phyloP scores from a whole-genome alignment of 129 eudicot genomes.

The Lactuca saligna region DNA sequence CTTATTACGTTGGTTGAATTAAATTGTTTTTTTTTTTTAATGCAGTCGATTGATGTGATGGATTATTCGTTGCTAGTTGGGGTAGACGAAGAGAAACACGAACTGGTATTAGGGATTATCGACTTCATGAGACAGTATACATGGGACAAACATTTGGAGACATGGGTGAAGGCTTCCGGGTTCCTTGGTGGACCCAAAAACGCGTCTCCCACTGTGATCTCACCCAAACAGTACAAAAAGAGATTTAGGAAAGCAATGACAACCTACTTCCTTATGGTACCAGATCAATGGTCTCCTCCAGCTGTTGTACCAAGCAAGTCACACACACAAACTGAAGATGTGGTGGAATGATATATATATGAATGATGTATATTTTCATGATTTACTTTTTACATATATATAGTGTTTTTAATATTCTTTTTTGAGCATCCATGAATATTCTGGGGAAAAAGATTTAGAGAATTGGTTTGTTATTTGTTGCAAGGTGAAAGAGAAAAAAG shows the following conservation, averaged over 20 bases:
- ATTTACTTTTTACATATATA: constrained; percentile 3
- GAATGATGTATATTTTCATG: constrained; percentile 20
- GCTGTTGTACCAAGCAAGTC: constrained; percentile 66
- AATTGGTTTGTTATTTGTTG: constrained; percentile 27
- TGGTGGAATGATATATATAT: constrained; percentile 36
- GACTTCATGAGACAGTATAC: constrained; percentile 99
- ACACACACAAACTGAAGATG: constrained; percentile 51
- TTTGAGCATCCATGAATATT: constrained; percentile 17
- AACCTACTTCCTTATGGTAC: constrained; percentile 90
- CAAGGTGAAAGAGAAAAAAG: constrained; percentile 13
- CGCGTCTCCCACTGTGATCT: constrained; percentile 89
- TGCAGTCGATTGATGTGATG: constrained; percentile 96
- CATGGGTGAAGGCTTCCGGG: constrained; percentile 98
- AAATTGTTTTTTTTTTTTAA: background rate
- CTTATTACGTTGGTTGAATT: background rate
- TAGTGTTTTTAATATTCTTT: constrained; percentile 16
- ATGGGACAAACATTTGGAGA: constrained; percentile 98
- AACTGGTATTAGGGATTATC: constrained; percentile 91
- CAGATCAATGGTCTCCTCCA: constrained; percentile 98
- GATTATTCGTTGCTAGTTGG: constrained; percentile 96
- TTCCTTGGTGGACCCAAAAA: constrained; percentile 95
- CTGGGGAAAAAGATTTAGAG: constrained; percentile 8
- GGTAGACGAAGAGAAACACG: constrained; percentile 85
- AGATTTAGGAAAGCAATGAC: constrained; percentile 99
- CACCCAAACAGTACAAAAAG: constrained; percentile 93